These are phyloP conservation scores for Talaromyces funiculosus DNA, from an alignment of 2,329 filamentous ascomycete species.

Conservation along the genomic window DNA sequence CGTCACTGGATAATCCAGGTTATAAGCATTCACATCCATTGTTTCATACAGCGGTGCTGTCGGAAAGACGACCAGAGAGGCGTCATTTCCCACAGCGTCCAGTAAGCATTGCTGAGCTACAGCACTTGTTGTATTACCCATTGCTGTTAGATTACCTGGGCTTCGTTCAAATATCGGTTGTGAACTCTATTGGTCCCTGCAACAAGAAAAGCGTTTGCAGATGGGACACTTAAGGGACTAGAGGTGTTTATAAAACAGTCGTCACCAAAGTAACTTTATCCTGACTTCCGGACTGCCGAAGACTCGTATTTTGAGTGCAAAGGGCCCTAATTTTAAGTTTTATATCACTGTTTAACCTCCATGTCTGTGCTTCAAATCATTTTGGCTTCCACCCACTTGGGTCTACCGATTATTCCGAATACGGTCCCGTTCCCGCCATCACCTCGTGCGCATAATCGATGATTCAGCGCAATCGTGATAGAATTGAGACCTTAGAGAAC, in stretches of 20 bases:
- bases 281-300: neutral
- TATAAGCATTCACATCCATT: constrained; percentile 23
- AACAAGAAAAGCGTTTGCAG: neutral
- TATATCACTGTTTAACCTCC: too few relatives aligned
- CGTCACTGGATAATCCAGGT: constrained; percentile 26
- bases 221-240: neutral
- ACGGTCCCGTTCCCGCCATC: neutral
- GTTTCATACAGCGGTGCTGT: constrained; percentile 12
- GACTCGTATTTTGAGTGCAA: neutral
- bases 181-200: neutral
- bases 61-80: constrained; percentile 12
- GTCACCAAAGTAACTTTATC: neutral
- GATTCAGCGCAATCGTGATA: neutral
- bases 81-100: constrained; percentile 14
- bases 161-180: neutral
- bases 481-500: neutral
- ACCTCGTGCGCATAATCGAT: neutral
- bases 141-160: neutral
- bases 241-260: neutral
- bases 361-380: neutral
- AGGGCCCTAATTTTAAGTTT: neutral
- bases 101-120: constrained; percentile 14
- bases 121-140: constrained; percentile 13
- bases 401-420: neutral
- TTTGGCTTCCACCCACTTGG: too few relatives aligned